Conservation (phyloP, 225 moss, liverwort and hornwort genomes). For the Lunularia cruciata region DNA sequence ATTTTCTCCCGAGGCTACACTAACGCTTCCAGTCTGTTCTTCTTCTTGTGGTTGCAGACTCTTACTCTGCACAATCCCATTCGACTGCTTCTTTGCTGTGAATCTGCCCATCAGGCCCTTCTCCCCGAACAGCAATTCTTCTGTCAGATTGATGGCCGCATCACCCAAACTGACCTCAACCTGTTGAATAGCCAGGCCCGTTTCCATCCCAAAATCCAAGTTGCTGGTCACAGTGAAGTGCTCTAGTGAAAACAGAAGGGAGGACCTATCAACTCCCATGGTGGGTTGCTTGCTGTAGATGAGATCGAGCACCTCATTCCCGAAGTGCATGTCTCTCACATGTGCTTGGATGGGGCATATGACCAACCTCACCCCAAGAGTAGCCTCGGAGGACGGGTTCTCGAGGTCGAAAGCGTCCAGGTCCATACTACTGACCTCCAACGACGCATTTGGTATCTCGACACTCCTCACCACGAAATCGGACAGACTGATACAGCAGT, state of each 20-base stretch:
- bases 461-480: slow-evolving; percentile 66
- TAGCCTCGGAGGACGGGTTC: slow-evolving; percentile 47
- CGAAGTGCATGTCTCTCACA: slow-evolving; percentile 56
- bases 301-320: slow-evolving; percentile 49
- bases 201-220: slow-evolving; percentile 75
- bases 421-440: slow-evolving; percentile 83
- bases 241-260: slow-evolving; percentile 62
- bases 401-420: slow-evolving; percentile 74
- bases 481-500: slow-evolving; percentile 65
- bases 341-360: slow-evolving; percentile 61
- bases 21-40: slow-evolving; percentile 28
- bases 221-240: slow-evolving; percentile 58
- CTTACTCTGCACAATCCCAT: slow-evolving; percentile 6
- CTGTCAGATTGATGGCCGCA: slow-evolving; percentile 67
- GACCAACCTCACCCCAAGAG: slow-evolving; percentile 57
- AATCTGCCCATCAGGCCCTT: slow-evolving; percentile 56
- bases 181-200: slow-evolving; percentile 65
- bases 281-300: slow-evolving; percentile 43
- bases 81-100: slow-evolving; percentile 39
- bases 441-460: slow-evolving; percentile 72
- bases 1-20: slow-evolving; percentile 30
- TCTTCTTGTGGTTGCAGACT: not conserved
- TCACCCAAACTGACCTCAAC: slow-evolving; percentile 74
- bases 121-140: slow-evolving; percentile 76
- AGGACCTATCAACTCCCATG: slow-evolving; percentile 35